phyloP scores from a whole-genome alignment of 768 basidiomycete genomes.

The Coprinopsis sp. region DNA sequence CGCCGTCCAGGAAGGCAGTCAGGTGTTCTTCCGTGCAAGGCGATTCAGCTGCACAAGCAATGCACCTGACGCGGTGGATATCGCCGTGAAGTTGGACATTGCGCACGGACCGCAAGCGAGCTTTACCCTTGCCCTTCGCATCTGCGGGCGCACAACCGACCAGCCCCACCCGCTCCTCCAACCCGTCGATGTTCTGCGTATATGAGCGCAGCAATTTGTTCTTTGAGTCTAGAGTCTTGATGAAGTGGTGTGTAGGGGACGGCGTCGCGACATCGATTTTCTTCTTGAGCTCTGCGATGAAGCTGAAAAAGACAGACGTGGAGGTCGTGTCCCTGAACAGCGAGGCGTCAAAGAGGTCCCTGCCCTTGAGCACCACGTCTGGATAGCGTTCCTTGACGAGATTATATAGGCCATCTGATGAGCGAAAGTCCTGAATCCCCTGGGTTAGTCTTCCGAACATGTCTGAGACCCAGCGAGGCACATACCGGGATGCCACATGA shows the following conservation, averaged over 20 bases:
- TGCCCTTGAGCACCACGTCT: slow-evolving; percentile 80
- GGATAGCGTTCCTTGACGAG: slow-evolving; percentile 86
- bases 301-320: slow-evolving; percentile 88
- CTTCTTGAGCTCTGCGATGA: slow-evolving; percentile 86
- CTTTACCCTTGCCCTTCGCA: slow-evolving; percentile 59
- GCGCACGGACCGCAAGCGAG: slow-evolving; percentile 68
- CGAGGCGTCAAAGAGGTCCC: slow-evolving; percentile 92
- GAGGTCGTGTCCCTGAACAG: slow-evolving; percentile 84
- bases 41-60: slow-evolving; percentile 75
- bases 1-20: slow-evolving; percentile 59
- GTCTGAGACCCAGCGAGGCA: slow-evolving; percentile 11
- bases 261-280: slow-evolving; percentile 79
- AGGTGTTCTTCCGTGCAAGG: slow-evolving; percentile 64
- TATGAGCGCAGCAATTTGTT: slow-evolving; percentile 85
- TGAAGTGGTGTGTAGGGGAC: slow-evolving; percentile 83
- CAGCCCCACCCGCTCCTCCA: slow-evolving; percentile 81
- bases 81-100: slow-evolving; percentile 95
- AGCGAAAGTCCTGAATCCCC: slow-evolving; percentile 81
- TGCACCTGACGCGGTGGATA: slow-evolving; percentile 86
- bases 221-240: slow-evolving; percentile 78
- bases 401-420: slow-evolving; percentile 86
- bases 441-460: slow-evolving; percentile 8
- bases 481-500: slow-evolving; percentile 93
- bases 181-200: slow-evolving; percentile 97
- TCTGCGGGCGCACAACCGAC: slow-evolving; percentile 56